Evolutionary conservation across 2,329 filamentous ascomycete genomes (phyloP).

Genomic region (Zalaria sp.): DNA sequence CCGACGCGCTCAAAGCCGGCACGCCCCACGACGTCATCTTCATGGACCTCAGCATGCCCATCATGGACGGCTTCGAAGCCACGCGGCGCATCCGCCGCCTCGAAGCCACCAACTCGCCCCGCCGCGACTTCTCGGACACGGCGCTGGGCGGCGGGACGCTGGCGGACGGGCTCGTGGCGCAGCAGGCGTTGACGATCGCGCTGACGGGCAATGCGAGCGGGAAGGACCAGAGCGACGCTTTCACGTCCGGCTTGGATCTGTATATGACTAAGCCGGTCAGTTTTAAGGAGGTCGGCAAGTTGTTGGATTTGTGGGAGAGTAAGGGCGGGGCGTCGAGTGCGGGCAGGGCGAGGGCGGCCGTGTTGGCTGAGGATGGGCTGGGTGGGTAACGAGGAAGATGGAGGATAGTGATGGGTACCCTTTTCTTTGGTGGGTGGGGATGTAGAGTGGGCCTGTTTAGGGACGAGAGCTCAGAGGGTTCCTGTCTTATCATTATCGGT

Average conservation of each 20-base stretch:
- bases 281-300: conserved; percentile 20
- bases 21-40: conserved; percentile 1
- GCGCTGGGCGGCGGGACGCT: background rate
- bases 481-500: no score
- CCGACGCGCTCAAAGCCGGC: background rate
- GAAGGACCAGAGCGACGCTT: conserved; percentile 13
- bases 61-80: conserved; percentile 16
- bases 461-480: no score
- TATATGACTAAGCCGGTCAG: conserved; percentile 16
- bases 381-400: no score
- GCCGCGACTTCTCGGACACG: conserved; percentile 6
- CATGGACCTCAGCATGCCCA: conserved; percentile 8
- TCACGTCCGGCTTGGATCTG: conserved; percentile 16
- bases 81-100: conserved; percentile 16
- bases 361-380: background rate
- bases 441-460: no score
- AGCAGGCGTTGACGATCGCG: conserved; percentile 9
- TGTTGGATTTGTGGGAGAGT: conserved; percentile 22
- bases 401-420: no score
- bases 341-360: background rate
- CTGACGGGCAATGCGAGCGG: conserved; percentile 11
- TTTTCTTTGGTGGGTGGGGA: no score
- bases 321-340: conserved; percentile 7
- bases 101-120: conserved; percentile 13
- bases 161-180: background rate